Evolutionary conservation across 345 rosid species (phyloP).

Genomic region (Schrenkiella parvula): DNA sequence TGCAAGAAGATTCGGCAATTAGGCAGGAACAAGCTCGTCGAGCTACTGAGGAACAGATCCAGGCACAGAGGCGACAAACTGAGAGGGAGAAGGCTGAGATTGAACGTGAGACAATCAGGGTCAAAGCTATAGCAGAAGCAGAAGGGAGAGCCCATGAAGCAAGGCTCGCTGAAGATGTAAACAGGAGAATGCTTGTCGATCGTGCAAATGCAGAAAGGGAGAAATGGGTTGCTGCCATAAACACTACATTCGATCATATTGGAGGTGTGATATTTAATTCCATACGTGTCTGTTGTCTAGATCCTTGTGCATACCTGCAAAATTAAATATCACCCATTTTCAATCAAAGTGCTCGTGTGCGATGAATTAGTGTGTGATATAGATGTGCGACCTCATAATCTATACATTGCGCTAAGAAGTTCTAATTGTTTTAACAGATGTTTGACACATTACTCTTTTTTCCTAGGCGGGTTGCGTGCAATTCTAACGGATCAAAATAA

Average conservation of each 20-base stretch:
- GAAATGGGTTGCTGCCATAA: slow-evolving; percentile 97
- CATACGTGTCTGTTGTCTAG: not conserved
- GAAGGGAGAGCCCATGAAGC: slow-evolving; percentile 99
- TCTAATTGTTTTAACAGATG: not conserved
- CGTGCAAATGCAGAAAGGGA: slow-evolving; percentile 99
- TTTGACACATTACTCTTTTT: slow-evolving; percentile 25
- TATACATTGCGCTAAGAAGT: slow-evolving; percentile 3
- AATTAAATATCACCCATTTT: not conserved
- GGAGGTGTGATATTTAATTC: slow-evolving; percentile 54
- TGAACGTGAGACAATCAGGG: slow-evolving; percentile 93
- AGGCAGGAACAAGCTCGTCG: slow-evolving; percentile 94
- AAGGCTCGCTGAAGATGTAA: slow-evolving; percentile 96
- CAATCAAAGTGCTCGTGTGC: not conserved
- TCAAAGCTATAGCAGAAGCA: slow-evolving; percentile 94
- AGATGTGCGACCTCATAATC: not conserved
- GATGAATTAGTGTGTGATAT: not conserved
- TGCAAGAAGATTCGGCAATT: slow-evolving; percentile 88
- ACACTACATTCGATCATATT: slow-evolving; percentile 91
- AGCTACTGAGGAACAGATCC: slow-evolving; percentile 97
- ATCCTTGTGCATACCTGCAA: not conserved
- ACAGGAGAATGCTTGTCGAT: slow-evolving; percentile 81
- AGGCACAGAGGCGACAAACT: slow-evolving; percentile 86
- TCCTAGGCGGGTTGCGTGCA: slow-evolving; percentile 82
- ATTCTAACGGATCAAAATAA: slow-evolving; percentile 94
- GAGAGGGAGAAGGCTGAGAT: slow-evolving; percentile 98